Conservation (phyloP, 2,329 filamentous ascomycete genomes). For the Corinectria fuckeliana region DNA sequence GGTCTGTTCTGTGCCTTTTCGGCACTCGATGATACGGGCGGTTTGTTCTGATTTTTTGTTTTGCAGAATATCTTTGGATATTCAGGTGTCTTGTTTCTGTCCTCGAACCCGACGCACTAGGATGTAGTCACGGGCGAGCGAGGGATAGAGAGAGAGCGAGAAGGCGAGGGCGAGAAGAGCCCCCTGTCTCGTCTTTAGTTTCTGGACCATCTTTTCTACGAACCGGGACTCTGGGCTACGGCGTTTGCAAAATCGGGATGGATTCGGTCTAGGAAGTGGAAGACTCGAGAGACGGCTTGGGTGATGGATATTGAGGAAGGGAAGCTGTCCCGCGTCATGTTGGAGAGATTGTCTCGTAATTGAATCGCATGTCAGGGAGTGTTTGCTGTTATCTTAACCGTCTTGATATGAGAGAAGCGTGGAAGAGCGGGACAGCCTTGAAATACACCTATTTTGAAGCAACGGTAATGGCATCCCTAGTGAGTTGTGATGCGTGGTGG, state of each 20-base stretch:
- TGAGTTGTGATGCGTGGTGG: too few relatives aligned
- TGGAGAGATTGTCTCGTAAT: conserved; percentile 24
- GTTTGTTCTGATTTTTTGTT: conserved; percentile 2
- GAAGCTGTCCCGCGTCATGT: background rate
- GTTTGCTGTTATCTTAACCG: conserved; percentile 1
- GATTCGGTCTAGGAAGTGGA: conserved; percentile 3
- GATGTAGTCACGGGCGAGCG: background rate
- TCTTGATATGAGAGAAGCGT: background rate
- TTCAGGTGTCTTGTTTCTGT: conserved; percentile 2
- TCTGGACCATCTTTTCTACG: background rate
- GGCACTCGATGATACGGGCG: background rate
- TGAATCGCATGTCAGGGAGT: conserved; percentile 13
- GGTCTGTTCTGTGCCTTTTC: background rate
- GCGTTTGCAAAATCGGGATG: conserved; percentile 20
- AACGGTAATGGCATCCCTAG: background rate
- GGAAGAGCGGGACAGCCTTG: background rate
- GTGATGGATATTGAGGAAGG: background rate
- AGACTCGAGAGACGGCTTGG: background rate
- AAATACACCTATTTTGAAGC: background rate
- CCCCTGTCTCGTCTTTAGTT: background rate
- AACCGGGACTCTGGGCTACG: conserved; percentile 12
- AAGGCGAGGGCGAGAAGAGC: background rate
- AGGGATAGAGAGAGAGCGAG: background rate
- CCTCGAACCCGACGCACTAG: background rate
- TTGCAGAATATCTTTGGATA: conserved; percentile 14